Evolutionary conservation across 2,329 filamentous ascomycete species (phyloP).

Genomic region (Camillea tinctor): DNA sequence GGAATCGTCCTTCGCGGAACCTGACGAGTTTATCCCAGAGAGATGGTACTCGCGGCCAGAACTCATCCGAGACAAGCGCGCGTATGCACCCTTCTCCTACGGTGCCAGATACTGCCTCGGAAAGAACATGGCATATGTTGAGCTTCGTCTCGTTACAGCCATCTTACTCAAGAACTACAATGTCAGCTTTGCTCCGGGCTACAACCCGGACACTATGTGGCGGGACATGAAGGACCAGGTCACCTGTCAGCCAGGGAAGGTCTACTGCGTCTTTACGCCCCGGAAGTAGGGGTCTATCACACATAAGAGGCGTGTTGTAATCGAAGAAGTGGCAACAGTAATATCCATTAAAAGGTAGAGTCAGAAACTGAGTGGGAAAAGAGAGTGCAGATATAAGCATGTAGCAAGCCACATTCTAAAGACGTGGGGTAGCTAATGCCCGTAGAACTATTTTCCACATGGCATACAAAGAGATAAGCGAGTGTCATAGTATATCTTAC

Average conservation of each 20-base stretch:
- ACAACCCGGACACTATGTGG: slow-evolving; percentile 18
- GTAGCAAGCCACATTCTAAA: too few relatives aligned
- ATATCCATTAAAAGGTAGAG: too few relatives aligned
- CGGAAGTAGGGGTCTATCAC: neutral
- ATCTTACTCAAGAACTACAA: slow-evolving; percentile 15
- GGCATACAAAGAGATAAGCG: too few relatives aligned
- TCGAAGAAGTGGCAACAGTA: too few relatives aligned
- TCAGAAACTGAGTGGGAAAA: too few relatives aligned
- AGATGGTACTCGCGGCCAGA: slow-evolving; percentile 20
- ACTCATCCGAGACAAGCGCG: slow-evolving; percentile 18
- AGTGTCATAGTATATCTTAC: too few relatives aligned
- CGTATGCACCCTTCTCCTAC: slow-evolving; percentile 17
- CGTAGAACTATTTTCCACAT: too few relatives aligned
- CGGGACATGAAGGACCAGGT: slow-evolving; percentile 22
- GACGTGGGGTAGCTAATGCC: too few relatives aligned
- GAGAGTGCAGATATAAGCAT: too few relatives aligned
- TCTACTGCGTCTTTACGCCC: slow-evolving; percentile 15
- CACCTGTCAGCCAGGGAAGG: slow-evolving; percentile 15
- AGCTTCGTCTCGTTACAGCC: slow-evolving; percentile 14
- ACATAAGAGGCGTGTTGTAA: too few relatives aligned
- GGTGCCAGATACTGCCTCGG: slow-evolving; percentile 19
- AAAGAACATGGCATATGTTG: slow-evolving; percentile 13
- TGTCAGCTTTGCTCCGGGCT: slow-evolving; percentile 16
- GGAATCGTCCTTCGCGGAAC: slow-evolving; percentile 15
- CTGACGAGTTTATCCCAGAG: slow-evolving; percentile 22